Conservation (phyloP, 495 filamentous ascomycete genomes). For the Penicillium atrosanguineum region DNA sequence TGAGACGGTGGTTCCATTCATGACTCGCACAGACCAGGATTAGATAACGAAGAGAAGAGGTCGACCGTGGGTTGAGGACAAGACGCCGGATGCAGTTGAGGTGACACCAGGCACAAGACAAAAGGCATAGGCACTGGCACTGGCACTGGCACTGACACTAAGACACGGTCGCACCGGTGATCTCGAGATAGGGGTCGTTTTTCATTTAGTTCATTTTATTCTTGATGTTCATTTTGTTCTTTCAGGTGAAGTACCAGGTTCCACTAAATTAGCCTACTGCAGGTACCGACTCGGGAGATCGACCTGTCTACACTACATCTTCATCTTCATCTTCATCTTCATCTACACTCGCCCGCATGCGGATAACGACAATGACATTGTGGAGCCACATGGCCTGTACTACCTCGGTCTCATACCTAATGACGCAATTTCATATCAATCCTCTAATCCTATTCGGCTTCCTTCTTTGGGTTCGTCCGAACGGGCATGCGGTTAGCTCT, state of each 20-base stretch:
- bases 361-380: conserved; percentile 16
- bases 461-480: conserved; percentile 12
- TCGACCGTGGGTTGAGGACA: neutral
- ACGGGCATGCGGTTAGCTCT: conserved; percentile 28
- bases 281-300: conserved; percentile 5
- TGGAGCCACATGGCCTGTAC: conserved; percentile 10
- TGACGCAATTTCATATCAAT: conserved; percentile 20
- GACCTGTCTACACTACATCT: neutral
- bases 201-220: too few relatives aligned
- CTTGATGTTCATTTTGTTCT: too few relatives aligned
- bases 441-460: conserved; percentile 4
- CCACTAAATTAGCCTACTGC: neutral
- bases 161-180: too few relatives aligned
- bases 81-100: neutral
- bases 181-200: too few relatives aligned
- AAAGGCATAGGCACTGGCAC: too few relatives aligned
- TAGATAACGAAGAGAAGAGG: neutral
- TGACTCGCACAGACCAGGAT: conserved; percentile 6
- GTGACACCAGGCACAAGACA: neutral
- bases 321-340: neutral
- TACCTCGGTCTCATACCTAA: conserved; percentile 12
- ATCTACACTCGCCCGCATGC: conserved; percentile 13
- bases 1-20: conserved; percentile 4
- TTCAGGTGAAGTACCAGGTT: too few relatives aligned
- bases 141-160: too few relatives aligned